These are phyloP conservation scores for Bjerkandera adusta DNA, from an alignment of 1,284 basidiomycete species.

Conservation along the genomic window DNA sequence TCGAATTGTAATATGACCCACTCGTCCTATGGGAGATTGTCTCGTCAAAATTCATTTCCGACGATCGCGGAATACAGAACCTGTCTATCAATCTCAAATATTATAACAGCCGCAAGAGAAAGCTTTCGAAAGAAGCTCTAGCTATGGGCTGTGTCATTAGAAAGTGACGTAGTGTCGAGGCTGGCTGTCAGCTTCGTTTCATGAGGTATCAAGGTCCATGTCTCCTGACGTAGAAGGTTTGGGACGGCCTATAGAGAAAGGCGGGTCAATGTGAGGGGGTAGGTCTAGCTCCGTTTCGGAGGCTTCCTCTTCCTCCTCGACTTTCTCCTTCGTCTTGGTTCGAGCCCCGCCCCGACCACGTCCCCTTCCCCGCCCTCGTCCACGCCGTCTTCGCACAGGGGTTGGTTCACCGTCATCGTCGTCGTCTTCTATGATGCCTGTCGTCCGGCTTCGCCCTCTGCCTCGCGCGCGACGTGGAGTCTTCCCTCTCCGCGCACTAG, in stretches of 20 bases:
- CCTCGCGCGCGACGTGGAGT: slow-evolving; percentile 18
- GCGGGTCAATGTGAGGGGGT: not conserved
- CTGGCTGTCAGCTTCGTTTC: too few species aligned
- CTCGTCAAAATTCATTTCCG: too few species aligned
- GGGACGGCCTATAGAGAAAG: too few species aligned
- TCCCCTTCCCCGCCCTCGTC: slow-evolving; percentile 18
- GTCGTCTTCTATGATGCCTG: slow-evolving; percentile 18
- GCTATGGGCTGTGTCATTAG: too few species aligned
- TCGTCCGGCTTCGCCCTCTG: slow-evolving; percentile 14
- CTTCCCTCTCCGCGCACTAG: slow-evolving; percentile 10
- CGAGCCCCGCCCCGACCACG: slow-evolving; percentile 21
- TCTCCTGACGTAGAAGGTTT: not conserved
- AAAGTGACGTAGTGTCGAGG: too few species aligned
- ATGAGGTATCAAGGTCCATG: not conserved
- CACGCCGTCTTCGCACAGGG: slow-evolving; percentile 7
- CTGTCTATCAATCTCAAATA: too few species aligned
- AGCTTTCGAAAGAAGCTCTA: too few species aligned
- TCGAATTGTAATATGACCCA: too few species aligned
- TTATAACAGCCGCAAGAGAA: too few species aligned
- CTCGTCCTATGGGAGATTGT: too few species aligned
- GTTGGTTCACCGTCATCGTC: slow-evolving; percentile 20
- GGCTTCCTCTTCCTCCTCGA: slow-evolving; percentile 11
- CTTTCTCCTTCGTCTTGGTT: slow-evolving; percentile 9
- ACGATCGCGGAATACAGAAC: too few species aligned
- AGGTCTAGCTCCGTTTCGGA: slow-evolving; percentile 10